Evolutionary conservation across 2,329 filamentous ascomycete genomes (phyloP).

Genomic region (Calonectria fujianensis): DNA sequence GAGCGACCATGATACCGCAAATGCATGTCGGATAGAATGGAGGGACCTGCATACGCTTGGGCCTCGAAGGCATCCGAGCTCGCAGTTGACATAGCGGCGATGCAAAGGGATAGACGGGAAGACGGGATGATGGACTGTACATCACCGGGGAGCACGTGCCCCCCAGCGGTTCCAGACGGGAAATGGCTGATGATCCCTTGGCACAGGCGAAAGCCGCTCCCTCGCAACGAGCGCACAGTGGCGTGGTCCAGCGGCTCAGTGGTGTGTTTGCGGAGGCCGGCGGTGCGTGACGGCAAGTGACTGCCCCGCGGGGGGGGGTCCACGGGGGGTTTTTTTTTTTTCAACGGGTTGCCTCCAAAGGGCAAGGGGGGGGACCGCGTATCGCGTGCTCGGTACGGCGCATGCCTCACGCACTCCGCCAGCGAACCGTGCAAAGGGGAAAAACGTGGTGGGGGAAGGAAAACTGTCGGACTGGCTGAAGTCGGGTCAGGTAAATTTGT

Average conservation of each 20-base stretch:
- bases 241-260: conserved; percentile 11
- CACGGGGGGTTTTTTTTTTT: neutral
- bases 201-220: conserved; percentile 13
- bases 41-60: conserved; percentile 28
- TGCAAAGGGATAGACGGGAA: conserved; percentile 11
- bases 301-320: neutral
- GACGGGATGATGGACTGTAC: conserved; percentile 16
- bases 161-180: neutral
- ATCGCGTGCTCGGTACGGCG: conserved; percentile 9
- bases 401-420: neutral
- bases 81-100: conserved; percentile 18
- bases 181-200: neutral
- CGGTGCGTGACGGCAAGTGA: neutral
- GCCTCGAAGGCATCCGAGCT: conserved; percentile 28
- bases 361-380: neutral
- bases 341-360: conserved; percentile 14
- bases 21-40: neutral
- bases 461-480: neutral
- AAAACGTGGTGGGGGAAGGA: neutral
- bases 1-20: neutral
- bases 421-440: neutral
- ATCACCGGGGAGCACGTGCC: conserved; percentile 24
- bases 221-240: conserved; percentile 1
- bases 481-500: conserved; percentile 5
- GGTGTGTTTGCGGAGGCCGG: conserved; percentile 7